phyloP scores from a whole-genome alignment of 2,329 filamentous ascomycete species.

The Trichoderma citrinoviride region DNA sequence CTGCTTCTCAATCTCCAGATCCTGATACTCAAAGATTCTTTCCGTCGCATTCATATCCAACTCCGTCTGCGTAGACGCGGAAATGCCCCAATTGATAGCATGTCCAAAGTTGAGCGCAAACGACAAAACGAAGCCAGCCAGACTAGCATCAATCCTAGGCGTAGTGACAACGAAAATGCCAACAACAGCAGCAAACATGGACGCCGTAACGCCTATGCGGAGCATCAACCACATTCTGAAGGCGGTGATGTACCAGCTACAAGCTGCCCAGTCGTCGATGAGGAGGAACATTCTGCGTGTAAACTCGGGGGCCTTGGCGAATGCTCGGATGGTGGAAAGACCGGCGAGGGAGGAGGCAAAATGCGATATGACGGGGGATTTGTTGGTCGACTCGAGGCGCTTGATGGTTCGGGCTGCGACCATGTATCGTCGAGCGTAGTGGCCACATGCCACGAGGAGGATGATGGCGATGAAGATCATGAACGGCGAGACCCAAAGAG shows the following conservation, averaged over 20 bases:
- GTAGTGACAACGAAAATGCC: conserved; percentile 6
- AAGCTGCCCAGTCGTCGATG: conserved; percentile 15
- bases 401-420: conserved; percentile 15
- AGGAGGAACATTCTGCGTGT: conserved; percentile 1
- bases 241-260: background rate
- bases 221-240: conserved; percentile 16
- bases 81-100: conserved; percentile 15
- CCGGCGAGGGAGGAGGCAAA: conserved; percentile 9
- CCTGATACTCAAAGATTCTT: conserved; percentile 5
- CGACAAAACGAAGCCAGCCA: conserved; percentile 11
- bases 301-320: conserved; percentile 3
- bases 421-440: conserved; percentile 6
- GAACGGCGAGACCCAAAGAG: conserved; percentile 9
- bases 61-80: conserved; percentile 8
- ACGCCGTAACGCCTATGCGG: conserved; percentile 9
- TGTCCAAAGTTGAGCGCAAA: conserved; percentile 11
- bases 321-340: conserved; percentile 4
- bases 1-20: background rate
- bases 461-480: conserved; percentile 7
- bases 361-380: conserved; percentile 13
- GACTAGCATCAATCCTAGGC: background rate
- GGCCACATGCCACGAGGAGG: background rate
- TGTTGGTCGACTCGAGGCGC: conserved; percentile 12
- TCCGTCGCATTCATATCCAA: conserved; percentile 15
- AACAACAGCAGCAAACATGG: conserved; percentile 7